Percentiles rank a stretch among this genome's conserved stretches.
Evolutionary conservation across 306 rosid genomes (phyloP).

Genomic region (Psophocarpus tetragonolobus): DNA sequence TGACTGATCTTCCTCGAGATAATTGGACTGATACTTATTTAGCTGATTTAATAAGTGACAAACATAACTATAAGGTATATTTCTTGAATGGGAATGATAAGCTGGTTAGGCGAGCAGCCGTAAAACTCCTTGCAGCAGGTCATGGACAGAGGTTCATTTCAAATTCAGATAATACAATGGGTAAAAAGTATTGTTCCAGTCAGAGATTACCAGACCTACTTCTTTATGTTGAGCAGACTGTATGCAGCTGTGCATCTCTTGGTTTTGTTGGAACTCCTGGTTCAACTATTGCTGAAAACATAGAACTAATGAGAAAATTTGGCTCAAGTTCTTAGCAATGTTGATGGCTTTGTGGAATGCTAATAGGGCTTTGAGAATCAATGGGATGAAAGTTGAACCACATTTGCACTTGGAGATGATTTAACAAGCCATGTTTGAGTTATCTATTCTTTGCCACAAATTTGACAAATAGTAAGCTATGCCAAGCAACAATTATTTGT

Average conservation of each 20-base stretch:
- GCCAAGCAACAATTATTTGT: constrained; percentile 14
- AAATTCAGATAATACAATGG: constrained; percentile 32
- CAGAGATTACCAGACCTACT: constrained; percentile 59
- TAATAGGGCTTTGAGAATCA: background rate
- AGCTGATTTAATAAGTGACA: constrained; percentile 60
- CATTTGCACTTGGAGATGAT: background rate
- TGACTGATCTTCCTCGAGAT: constrained; percentile 87
- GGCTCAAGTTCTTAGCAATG: constrained; percentile 45
- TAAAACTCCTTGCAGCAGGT: constrained; percentile 52
- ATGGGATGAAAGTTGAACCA: background rate
- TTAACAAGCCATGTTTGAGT: background rate
- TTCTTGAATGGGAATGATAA: constrained; percentile 57
- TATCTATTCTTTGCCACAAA: background rate
- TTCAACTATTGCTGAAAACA: constrained; percentile 79
- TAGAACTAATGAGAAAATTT: constrained; percentile 69
- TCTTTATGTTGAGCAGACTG: constrained; percentile 71
- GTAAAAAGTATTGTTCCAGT: constrained; percentile 53
- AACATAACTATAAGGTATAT: constrained; percentile 52
- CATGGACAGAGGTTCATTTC: constrained; percentile 52
- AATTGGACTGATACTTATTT: constrained; percentile 78
- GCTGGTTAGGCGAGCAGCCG: constrained; percentile 53
- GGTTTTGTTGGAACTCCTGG: constrained; percentile 92
- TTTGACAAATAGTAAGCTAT: constrained; percentile 5
- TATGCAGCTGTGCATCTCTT: constrained; percentile 84
- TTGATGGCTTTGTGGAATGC: constrained; percentile 19